A percentile compares a stretch with the other conserved stretches of the same genome.
phyloP scores from a whole-genome alignment of 768 basidiomycete genomes.

The Kwoniella sp. region DNA sequence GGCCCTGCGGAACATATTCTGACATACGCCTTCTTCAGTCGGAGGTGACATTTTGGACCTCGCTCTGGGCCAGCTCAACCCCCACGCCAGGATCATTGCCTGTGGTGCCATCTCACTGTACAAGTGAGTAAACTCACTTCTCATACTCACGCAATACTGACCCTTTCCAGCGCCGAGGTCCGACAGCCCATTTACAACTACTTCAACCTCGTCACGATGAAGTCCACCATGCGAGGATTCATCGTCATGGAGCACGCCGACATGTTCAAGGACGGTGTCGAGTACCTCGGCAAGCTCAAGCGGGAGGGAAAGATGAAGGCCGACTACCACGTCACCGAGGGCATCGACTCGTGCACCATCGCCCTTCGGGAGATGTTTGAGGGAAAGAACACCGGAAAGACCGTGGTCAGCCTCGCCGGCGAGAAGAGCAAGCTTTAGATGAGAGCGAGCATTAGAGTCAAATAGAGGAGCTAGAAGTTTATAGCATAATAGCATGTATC shows the following conservation, averaged over 20 bases:
- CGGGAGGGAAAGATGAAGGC: constrained; percentile 39
- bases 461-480: too few species aligned
- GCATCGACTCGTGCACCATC: constrained; percentile 26
- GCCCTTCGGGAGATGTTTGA: constrained; percentile 34
- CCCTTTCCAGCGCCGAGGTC: constrained; percentile 18
- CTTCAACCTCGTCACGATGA: constrained; percentile 64
- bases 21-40: constrained; percentile 51
- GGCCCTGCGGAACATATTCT: too few species aligned
- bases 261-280: constrained; percentile 36
- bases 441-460: not conserved
- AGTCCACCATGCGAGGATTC: constrained; percentile 79
- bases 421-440: constrained; percentile 14
- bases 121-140: constrained; percentile 42
- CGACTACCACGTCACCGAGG: constrained; percentile 37
- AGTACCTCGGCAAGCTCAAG: constrained; percentile 36
- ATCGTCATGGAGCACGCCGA: constrained; percentile 70
- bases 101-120: constrained; percentile 88
- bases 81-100: constrained; percentile 69
- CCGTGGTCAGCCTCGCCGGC: constrained; percentile 1
- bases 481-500: too few species aligned
- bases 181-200: constrained; percentile 58
- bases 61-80: constrained; percentile 67
- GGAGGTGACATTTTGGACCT: constrained; percentile 79
- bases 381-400: constrained; percentile 28
- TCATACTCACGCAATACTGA: not conserved